Evolutionary conservation across 352 stramenopile genomes (phyloP), one percentile per base, ranked within the genome.

Genomic region (Globisporangium alternatum): DNA sequence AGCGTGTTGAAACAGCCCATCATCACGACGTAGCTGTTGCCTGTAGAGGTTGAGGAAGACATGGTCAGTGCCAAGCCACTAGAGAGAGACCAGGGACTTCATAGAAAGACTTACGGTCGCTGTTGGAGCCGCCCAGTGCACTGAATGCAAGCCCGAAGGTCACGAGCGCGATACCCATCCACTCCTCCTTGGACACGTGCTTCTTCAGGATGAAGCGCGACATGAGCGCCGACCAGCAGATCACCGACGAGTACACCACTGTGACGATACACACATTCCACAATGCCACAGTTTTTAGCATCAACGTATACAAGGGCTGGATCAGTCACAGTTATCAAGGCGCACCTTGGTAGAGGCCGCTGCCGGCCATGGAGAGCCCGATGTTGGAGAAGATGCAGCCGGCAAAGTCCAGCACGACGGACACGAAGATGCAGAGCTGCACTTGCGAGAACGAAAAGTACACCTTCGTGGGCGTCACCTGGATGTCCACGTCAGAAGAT

Each of bases 1-100:
- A 95, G 72, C 44, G 86, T 93, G 63, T 95, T 89, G 60, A 93
- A 75, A 58, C 84, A 93, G 37, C 86, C 86, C 86, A 95, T 93
- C 44, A 95, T 72, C 64, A 95, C 86, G 10, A 91, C 63, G 21
- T 84, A 74, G 54, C 75, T 78, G 58, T 92, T 83, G 44, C 68
- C 71, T 77, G 48, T 25, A 15, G 2, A 9, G 25, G 15, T 52
- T 5, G 72, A 25, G 7, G 30, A 74, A 17, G 10, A 19, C 13
- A 48, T n/a, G 35, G 53, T 47, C 2, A 39, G 19, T 21, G 41
- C 7, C 17, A n/a, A 4, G 15, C 3, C 19, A 15, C 12, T 19
- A 6, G 39, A 45, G 39, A n/a, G 15, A 28, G 25, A 28, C 13
- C 4, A 41, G 35, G 28, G n/a, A 5, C 45, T 35, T 22, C 37